Percentiles rank a stretch among this genome's conserved stretches.
These are phyloP conservation scores for Saturnispora saitoi DNA, from an alignment of 805 yeast species.

Conservation along the genomic window DNA sequence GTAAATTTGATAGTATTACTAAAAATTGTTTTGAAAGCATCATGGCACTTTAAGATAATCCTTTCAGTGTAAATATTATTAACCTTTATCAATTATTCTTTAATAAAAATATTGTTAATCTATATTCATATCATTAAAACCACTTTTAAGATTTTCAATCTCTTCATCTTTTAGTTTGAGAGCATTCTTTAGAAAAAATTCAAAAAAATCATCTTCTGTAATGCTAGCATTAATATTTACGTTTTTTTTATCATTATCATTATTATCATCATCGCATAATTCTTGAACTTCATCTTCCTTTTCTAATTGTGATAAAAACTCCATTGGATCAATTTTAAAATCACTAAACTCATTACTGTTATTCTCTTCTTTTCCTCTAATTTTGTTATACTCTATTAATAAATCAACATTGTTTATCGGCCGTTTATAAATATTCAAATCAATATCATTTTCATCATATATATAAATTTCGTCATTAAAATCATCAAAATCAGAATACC, in stretches of 20 bases:
- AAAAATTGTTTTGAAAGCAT: too few relatives aligned
- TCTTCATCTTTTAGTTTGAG: slow-evolving; percentile 40
- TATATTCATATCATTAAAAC: background rate
- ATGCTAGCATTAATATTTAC: slow-evolving; percentile 31
- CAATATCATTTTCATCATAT: slow-evolving; percentile 2
- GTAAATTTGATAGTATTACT: too few relatives aligned
- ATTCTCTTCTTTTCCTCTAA: background rate
- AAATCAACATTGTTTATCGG: background rate
- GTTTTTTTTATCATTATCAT: slow-evolving; percentile 17
- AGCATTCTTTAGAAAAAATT: slow-evolving; percentile 50
- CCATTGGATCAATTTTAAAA: background rate
- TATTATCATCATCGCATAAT: background rate
- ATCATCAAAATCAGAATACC: slow-evolving; percentile 10
- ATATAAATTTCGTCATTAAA: slow-evolving; percentile 9
- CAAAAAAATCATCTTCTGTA: slow-evolving; percentile 65
- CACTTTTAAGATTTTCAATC: slow-evolving; percentile 28
- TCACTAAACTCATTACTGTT: background rate
- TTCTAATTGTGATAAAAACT: background rate
- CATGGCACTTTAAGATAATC: too few relatives aligned
- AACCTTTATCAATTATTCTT: too few relatives aligned
- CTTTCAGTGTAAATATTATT: too few relatives aligned
- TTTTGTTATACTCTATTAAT: background rate
- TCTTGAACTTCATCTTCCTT: background rate
- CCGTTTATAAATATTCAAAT: slow-evolving; percentile 1
- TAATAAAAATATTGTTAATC: too few relatives aligned